Conservation (phyloP, 1,139 yeast species). For the Kluyveromyces sp. region DNA sequence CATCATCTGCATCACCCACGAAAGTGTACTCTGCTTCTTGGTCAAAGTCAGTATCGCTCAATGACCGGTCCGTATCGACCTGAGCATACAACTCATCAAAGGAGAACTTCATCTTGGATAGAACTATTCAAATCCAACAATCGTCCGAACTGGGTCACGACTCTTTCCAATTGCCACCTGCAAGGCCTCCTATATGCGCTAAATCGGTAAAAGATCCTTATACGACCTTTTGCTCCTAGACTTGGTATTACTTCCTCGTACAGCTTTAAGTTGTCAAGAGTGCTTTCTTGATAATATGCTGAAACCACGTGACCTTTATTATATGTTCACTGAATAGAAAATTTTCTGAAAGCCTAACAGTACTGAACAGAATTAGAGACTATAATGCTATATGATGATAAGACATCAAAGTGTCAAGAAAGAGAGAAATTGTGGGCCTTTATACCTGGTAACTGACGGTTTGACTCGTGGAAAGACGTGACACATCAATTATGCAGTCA, state of each 20-base stretch:
- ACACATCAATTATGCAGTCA: too few relatives aligned
- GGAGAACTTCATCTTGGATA: conserved; percentile 16
- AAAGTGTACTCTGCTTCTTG: conserved; percentile 15
- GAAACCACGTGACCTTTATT: background rate
- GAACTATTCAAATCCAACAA: background rate
- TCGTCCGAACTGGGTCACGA: background rate
- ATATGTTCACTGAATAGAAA: background rate
- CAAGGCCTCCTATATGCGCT: too few relatives aligned
- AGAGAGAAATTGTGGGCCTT: too few relatives aligned
- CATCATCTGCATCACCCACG: conserved; percentile 17
- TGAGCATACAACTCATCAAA: conserved; percentile 17
- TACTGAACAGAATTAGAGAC: background rate
- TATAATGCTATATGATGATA: too few relatives aligned
- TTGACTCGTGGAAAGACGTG: too few relatives aligned
- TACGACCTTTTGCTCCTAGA: too few relatives aligned
- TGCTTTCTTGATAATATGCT: background rate
- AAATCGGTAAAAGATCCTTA: too few relatives aligned
- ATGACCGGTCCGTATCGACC: conserved; percentile 6
- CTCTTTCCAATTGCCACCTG: too few relatives aligned
- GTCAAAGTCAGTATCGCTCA: conserved; percentile 6
- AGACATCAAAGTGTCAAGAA: too few relatives aligned
- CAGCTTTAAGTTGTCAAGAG: too few relatives aligned
- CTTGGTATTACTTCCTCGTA: too few relatives aligned
- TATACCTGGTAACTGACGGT: too few relatives aligned
- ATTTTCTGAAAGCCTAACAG: background rate